phyloP scores from a whole-genome alignment of 2,329 filamentous ascomycete species.

The Alternaria sp. region DNA sequence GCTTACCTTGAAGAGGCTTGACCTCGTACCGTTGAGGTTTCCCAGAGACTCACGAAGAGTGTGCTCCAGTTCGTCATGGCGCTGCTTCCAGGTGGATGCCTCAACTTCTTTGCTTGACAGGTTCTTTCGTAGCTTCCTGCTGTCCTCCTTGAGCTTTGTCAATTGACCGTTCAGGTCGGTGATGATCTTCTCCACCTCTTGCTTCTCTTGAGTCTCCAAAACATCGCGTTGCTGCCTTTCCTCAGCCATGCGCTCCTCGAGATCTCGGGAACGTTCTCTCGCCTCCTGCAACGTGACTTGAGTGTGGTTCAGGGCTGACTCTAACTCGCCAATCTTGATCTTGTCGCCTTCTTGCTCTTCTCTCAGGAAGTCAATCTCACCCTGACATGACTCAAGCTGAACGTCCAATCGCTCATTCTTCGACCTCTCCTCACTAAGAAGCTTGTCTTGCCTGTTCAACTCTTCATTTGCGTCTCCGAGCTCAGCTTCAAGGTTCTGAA shows the following conservation, averaged over 20 bases:
- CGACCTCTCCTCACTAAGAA: constrained; percentile 81
- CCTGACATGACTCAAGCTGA: constrained; percentile 90
- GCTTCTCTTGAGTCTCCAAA: constrained; percentile 87
- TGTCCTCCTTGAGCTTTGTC: constrained; percentile 83
- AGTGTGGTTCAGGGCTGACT: constrained; percentile 80
- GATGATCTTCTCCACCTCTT: constrained; percentile 91
- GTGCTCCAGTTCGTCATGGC: constrained; percentile 87
- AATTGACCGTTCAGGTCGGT: constrained; percentile 91
- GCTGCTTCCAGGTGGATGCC: constrained; percentile 88
- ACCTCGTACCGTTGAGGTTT: constrained; percentile 84
- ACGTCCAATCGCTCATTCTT: constrained; percentile 89
- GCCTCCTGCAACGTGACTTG: constrained; percentile 84
- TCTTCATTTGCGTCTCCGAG: constrained; percentile 85
- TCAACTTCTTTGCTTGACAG: constrained; percentile 86
- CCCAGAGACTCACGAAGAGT: constrained; percentile 87
- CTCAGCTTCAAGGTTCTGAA: constrained; percentile 83
- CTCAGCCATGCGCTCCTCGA: constrained; percentile 72
- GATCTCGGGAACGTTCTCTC: constrained; percentile 68
- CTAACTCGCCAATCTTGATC: constrained; percentile 94
- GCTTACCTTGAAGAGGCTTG: constrained; percentile 78
- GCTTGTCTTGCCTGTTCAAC: constrained; percentile 83
- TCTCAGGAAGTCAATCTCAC: constrained; percentile 91
- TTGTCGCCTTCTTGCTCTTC: constrained; percentile 98
- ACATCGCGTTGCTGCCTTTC: constrained; percentile 89
- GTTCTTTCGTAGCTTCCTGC: constrained; percentile 80